A percentile compares a stretch with the other conserved stretches of the same genome.
These are phyloP conservation scores for Colletotrichum truncatum DNA, from an alignment of 2,329 filamentous ascomycete species.

Conservation along the genomic window DNA sequence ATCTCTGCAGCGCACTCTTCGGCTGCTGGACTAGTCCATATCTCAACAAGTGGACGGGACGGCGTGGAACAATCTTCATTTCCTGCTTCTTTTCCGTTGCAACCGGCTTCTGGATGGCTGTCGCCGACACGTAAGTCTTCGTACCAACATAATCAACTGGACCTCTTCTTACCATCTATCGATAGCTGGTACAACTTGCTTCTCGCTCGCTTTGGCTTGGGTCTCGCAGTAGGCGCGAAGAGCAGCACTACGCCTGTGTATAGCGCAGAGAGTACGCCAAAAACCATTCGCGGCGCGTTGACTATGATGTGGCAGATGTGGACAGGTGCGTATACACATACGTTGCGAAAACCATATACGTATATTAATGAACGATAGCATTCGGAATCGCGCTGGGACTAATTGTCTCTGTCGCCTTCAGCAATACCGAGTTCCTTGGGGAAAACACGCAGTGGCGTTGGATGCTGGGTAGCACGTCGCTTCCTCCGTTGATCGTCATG, in stretches of 20 bases:
- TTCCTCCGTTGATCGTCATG: slow-evolving; percentile 61
- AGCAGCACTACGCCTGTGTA: slow-evolving; percentile 46
- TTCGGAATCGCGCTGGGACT: slow-evolving; percentile 53
- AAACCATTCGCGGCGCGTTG: slow-evolving; percentile 48
- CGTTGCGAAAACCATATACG: slow-evolving; percentile 30
- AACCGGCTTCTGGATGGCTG: slow-evolving; percentile 63
- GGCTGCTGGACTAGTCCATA: slow-evolving; percentile 45
- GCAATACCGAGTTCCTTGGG: slow-evolving; percentile 43
- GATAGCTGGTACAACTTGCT: slow-evolving; percentile 45
- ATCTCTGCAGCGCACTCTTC: slow-evolving; percentile 57
- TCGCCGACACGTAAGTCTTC: slow-evolving; percentile 60
- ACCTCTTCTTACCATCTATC: slow-evolving; percentile 48
- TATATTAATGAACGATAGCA: slow-evolving; percentile 34
- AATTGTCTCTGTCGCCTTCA: slow-evolving; percentile 43
- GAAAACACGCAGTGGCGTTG: slow-evolving; percentile 42
- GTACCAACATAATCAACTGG: slow-evolving; percentile 33
- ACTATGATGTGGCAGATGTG: slow-evolving; percentile 47
- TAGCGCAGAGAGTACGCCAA: slow-evolving; percentile 47
- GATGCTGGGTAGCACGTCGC: slow-evolving; percentile 60
- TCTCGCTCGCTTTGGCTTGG: slow-evolving; percentile 44
- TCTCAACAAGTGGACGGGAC: slow-evolving; percentile 69
- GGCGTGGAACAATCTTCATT: slow-evolving; percentile 72
- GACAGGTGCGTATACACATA: not conserved
- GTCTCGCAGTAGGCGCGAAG: slow-evolving; percentile 48
- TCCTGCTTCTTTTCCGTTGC: slow-evolving; percentile 64